Percentiles rank a stretch among this genome's conserved stretches.
Evolutionary conservation across 495 filamentous ascomycete genomes (phyloP).

Genomic region (Elaphomyces granulatus): DNA sequence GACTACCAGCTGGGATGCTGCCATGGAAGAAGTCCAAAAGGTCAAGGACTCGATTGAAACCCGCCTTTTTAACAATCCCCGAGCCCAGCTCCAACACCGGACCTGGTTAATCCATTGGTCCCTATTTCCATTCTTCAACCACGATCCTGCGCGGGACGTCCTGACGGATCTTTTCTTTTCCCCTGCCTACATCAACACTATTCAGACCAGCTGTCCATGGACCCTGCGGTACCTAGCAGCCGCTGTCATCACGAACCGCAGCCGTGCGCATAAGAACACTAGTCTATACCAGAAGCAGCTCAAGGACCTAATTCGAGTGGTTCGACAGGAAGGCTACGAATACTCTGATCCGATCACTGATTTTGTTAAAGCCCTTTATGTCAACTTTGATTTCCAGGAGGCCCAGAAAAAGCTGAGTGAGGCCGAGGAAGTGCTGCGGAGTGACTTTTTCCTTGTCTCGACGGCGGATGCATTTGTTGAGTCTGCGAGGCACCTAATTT

Average conservation of each 20-base stretch:
- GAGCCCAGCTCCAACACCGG: slow-evolving; percentile 85
- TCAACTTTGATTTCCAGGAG: slow-evolving; percentile 98
- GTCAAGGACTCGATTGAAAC: slow-evolving; percentile 87
- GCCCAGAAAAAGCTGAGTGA: slow-evolving; percentile 82
- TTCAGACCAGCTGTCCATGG: slow-evolving; percentile 96
- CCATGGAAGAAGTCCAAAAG: slow-evolving; percentile 91
- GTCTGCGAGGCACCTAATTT: slow-evolving; percentile 86
- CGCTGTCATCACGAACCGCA: slow-evolving; percentile 91
- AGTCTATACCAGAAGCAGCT: slow-evolving; percentile 92
- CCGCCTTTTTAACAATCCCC: slow-evolving; percentile 85
- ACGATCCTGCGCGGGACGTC: slow-evolving; percentile 76
- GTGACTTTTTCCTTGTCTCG: slow-evolving; percentile 88
- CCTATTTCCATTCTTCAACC: slow-evolving; percentile 97
- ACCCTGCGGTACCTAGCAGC: slow-evolving; percentile 88
- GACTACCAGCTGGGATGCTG: slow-evolving; percentile 80
- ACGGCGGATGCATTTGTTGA: slow-evolving; percentile 86
- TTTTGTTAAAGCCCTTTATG: slow-evolving; percentile 88
- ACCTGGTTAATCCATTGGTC: slow-evolving; percentile 98
- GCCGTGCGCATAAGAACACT: slow-evolving; percentile 58
- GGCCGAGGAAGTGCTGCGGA: slow-evolving; percentile 80
- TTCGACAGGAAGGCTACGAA: slow-evolving; percentile 94
- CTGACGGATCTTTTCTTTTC: slow-evolving; percentile 95
- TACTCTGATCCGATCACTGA: slow-evolving; percentile 92
- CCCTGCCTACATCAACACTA: slow-evolving; percentile 93
- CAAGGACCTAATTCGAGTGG: slow-evolving; percentile 88